Conservation (phyloP, 176 grass and related monocot species). For the Bromus sterilis region DNA sequence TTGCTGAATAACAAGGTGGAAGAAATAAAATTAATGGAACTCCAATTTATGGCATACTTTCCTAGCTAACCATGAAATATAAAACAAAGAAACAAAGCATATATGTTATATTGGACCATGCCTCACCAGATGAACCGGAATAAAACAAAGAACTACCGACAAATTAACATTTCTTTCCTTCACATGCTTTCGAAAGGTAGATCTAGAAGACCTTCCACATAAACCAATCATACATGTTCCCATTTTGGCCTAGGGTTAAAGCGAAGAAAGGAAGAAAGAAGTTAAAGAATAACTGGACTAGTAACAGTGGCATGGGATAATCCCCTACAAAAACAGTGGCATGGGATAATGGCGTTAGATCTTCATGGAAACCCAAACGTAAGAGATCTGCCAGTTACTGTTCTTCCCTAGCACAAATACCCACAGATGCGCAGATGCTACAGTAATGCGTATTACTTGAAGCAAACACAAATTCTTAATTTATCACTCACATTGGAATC, state of each 20-base stretch:
- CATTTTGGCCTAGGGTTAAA: background rate
- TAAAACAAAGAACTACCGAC: background rate
- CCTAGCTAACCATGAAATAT: slow-evolving; percentile 26
- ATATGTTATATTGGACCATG: background rate
- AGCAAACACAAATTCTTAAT: background rate
- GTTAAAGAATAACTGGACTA: background rate
- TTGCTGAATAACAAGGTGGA: slow-evolving; percentile 1
- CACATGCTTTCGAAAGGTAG: no score
- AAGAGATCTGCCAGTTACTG: background rate
- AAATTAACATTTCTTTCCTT: background rate
- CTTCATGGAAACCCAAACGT: background rate
- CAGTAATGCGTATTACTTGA: background rate
- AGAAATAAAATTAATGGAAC: background rate
- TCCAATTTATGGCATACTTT: background rate
- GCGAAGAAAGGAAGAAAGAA: background rate
- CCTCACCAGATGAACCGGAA: background rate
- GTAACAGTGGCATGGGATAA: background rate
- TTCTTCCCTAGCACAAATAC: background rate
- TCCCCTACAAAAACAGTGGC: background rate
- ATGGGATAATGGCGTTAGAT: background rate
- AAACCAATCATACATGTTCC: background rate
- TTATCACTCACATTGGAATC: slow-evolving; percentile 14
- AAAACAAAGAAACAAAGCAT: background rate
- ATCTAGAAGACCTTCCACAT: no score
- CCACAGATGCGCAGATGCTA: background rate